Conservation (phyloP, 495 filamentous ascomycete genomes). For the Neurospora sp. region DNA sequence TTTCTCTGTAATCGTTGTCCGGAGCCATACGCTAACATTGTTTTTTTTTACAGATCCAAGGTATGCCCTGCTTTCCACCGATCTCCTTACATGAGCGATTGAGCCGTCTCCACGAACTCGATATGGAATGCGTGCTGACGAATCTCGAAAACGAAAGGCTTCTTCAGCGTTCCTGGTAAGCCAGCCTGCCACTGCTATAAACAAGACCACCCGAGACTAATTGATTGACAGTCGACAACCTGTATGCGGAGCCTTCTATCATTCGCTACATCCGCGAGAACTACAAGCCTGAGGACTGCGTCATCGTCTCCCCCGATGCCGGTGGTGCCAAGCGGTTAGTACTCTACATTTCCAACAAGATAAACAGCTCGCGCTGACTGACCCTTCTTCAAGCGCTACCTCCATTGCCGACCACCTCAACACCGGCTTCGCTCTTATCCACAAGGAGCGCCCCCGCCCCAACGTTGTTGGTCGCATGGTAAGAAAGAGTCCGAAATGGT, state of each 20-base stretch:
- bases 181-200: background rate
- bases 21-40: background rate
- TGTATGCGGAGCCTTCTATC: constrained; percentile 92
- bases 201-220: background rate
- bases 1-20: background rate
- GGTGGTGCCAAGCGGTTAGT: constrained; percentile 88
- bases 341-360: background rate
- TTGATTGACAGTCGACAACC: constrained; percentile 51
- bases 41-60: constrained; percentile 9
- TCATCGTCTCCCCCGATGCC: constrained; percentile 94
- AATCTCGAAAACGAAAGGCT: constrained; percentile 54
- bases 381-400: constrained; percentile 51
- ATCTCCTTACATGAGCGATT: background rate
- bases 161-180: constrained; percentile 78
- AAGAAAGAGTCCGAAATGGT: constrained; percentile 51
- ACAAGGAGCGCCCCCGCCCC: constrained; percentile 92
- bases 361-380: background rate
- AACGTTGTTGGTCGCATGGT: constrained; percentile 98
- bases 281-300: constrained; percentile 68
- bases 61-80: background rate
- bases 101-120: background rate
- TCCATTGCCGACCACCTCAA: constrained; percentile 91
- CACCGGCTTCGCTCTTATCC: constrained; percentile 93
- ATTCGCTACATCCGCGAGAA: constrained; percentile 86
- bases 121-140: background rate